Conservation (phyloP, 1,139 yeast species). For the Magnusiomyces suaveolens region DNA sequence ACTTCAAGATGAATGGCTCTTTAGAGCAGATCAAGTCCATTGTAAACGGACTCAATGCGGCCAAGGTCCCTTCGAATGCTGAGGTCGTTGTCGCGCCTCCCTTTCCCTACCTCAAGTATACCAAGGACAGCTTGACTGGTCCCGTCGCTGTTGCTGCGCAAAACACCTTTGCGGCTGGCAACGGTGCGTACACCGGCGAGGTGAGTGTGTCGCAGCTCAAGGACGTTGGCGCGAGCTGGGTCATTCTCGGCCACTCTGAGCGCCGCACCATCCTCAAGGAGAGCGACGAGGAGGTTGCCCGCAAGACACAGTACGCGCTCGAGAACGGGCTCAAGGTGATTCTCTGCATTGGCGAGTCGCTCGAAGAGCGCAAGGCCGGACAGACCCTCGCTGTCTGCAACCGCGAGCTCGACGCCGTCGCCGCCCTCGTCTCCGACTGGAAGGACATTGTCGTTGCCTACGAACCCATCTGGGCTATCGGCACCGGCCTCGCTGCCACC, state of each 20-base stretch:
- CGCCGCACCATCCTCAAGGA: slow-evolving; percentile 93
- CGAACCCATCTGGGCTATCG: slow-evolving; percentile 99
- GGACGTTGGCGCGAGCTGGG: slow-evolving; percentile 93
- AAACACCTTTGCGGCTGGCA: slow-evolving; percentile 74
- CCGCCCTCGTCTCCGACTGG: slow-evolving; percentile 84
- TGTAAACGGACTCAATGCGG: slow-evolving; percentile 70
- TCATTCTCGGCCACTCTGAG: slow-evolving; percentile 96
- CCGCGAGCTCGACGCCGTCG: slow-evolving; percentile 84
- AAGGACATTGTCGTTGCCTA: slow-evolving; percentile 87
- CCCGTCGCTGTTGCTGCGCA: slow-evolving; percentile 79
- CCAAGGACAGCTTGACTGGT: slow-evolving; percentile 60
- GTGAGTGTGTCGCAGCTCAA: slow-evolving; percentile 78
- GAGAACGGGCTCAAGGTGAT: slow-evolving; percentile 83
- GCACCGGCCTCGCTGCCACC: slow-evolving; percentile 98
- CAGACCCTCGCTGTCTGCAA: slow-evolving; percentile 78
- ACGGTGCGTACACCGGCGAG: slow-evolving; percentile 99
- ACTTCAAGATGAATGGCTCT: slow-evolving; percentile 98
- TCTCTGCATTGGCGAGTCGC: slow-evolving; percentile 94
- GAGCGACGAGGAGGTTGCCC: slow-evolving; percentile 83
- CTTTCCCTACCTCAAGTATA: slow-evolving; percentile 76
- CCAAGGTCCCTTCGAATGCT: slow-evolving; percentile 34
- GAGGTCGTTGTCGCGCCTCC: slow-evolving; percentile 97
- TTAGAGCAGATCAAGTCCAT: slow-evolving; percentile 74
- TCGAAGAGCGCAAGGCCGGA: slow-evolving; percentile 88
- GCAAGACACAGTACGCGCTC: slow-evolving; percentile 88